A percentile compares a stretch with the other conserved stretches of the same genome.
Conservation (phyloP, 441 rosid genomes). For the Melastoma candidum region DNA sequence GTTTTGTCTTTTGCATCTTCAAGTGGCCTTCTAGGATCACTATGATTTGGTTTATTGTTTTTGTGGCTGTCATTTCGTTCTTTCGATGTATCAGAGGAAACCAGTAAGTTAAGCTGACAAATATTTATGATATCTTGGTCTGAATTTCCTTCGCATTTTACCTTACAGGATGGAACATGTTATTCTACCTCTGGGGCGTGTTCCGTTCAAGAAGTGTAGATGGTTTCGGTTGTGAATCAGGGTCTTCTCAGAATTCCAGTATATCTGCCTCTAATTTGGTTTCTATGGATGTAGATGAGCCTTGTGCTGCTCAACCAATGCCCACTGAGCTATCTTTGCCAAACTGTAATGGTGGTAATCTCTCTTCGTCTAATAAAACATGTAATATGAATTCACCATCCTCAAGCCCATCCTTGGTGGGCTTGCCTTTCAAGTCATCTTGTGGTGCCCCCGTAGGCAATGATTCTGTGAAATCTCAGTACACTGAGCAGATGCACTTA, state of each 20-base stretch:
- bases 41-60: neutral
- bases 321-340: slow-evolving; percentile 23
- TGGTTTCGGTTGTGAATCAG: slow-evolving; percentile 18
- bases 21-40: too few relatives aligned
- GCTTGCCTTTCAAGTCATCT: slow-evolving; percentile 3
- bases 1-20: too few relatives aligned
- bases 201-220: slow-evolving; percentile 57
- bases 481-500: too few relatives aligned
- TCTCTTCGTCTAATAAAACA: slow-evolving; percentile 25
- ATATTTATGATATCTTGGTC: slow-evolving; percentile 16
- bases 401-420: neutral
- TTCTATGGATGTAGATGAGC: slow-evolving; percentile 20
- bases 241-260: slow-evolving; percentile 25
- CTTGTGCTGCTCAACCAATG: slow-evolving; percentile 14
- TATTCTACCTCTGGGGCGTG: slow-evolving; percentile 91
- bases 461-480: slow-evolving; percentile 17
- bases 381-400: slow-evolving; percentile 10
- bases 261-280: slow-evolving; percentile 28
- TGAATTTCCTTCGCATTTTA: neutral
- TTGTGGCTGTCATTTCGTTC: neutral
- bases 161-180: slow-evolving; percentile 87
- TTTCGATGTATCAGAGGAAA: too few relatives aligned
- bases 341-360: slow-evolving; percentile 25
- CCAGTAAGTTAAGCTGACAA: neutral
- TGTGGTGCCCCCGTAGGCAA: slow-evolving; percentile 19